These are phyloP conservation scores for Parsonsia alboflavescens DNA, from an alignment of 257 asterid genomes.

Conservation along the genomic window DNA sequence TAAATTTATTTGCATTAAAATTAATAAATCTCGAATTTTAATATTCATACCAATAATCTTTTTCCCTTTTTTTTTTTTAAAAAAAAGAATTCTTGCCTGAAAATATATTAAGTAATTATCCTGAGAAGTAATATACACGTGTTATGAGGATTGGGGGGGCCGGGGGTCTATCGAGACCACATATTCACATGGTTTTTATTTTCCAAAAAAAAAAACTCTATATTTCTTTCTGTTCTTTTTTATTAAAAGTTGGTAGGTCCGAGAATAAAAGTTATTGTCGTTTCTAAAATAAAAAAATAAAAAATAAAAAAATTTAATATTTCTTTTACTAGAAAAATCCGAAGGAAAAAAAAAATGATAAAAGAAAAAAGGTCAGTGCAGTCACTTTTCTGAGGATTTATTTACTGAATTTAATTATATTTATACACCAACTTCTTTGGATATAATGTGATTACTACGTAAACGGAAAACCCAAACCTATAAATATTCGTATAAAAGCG, in stretches of 20 bases:
- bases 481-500: no score
- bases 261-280: neutral
- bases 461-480: no score
- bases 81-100: no score
- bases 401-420: neutral
- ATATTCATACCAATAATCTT: no score
- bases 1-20: no score
- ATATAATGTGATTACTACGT: no score
- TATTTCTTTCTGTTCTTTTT: neutral
- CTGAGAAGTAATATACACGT: constrained; percentile 15
- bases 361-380: neutral
- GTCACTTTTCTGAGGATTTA: neutral
- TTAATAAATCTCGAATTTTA: no score
- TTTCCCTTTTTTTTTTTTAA: no score
- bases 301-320: neutral
- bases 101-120: no score
- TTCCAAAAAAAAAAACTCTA: no score
- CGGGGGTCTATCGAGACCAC: neutral
- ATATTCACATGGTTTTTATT: neutral
- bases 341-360: neutral
- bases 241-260: constrained; percentile 1
- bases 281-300: neutral
- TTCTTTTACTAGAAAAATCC: neutral
- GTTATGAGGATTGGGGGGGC: neutral
- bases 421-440: no score